These are phyloP conservation scores for Fomes fomentarius DNA, from an alignment of 1,284 basidiomycete genomes.

Conservation along the genomic window DNA sequence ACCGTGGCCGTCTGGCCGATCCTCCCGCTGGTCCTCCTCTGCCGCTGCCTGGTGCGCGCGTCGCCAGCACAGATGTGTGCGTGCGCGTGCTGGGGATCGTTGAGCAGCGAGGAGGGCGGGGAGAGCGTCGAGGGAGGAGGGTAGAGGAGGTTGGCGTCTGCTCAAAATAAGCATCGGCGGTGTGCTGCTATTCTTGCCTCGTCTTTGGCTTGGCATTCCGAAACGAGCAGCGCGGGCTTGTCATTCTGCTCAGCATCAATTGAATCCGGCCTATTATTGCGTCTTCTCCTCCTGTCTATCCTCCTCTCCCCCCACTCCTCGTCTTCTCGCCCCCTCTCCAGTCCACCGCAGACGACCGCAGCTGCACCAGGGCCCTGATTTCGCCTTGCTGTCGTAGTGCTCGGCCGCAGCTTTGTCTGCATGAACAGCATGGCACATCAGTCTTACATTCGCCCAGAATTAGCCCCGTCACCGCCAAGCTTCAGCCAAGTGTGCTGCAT, in stretches of 20 bases:
- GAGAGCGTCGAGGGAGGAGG: background rate
- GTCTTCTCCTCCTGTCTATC: background rate
- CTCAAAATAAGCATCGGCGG: slow-evolving; percentile 26
- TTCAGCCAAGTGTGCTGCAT: slow-evolving; percentile 21
- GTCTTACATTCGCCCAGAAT: slow-evolving; percentile 12
- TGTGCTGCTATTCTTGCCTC: slow-evolving; percentile 21
- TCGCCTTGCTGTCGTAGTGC: too few relatives aligned
- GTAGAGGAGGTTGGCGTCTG: slow-evolving; percentile 16
- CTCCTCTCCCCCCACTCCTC: background rate
- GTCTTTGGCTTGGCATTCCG: slow-evolving; percentile 24
- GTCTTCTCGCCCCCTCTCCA: background rate
- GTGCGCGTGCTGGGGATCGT: background rate
- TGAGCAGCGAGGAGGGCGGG: background rate
- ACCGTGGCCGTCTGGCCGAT: slow-evolving; percentile 17
- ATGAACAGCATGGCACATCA: slow-evolving; percentile 6
- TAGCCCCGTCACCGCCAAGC: slow-evolving; percentile 27
- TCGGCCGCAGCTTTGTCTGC: background rate
- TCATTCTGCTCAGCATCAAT: slow-evolving; percentile 22
- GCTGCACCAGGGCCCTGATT: too few relatives aligned
- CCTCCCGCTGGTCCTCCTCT: slow-evolving; percentile 15
- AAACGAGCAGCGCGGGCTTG: slow-evolving; percentile 22
- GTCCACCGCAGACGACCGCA: background rate
- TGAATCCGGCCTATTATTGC: slow-evolving; percentile 24
- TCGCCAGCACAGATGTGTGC: background rate
- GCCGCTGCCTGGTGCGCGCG: background rate